Base-by-base conservation (phyloP, 2,329 filamentous ascomycete species). In the Macrophomina tecta region DNA sequence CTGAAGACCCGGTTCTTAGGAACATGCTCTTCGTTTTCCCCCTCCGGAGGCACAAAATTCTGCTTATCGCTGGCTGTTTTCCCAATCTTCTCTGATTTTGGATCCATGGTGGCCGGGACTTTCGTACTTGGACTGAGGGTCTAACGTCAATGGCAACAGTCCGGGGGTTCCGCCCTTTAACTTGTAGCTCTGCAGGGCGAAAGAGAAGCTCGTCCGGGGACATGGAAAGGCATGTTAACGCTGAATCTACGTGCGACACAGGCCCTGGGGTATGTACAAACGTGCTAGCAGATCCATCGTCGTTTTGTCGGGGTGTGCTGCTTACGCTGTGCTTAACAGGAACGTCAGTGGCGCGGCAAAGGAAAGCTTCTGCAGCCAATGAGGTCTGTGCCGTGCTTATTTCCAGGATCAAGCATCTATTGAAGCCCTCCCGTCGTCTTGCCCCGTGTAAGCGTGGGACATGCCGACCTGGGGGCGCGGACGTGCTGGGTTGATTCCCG, bases 291-390 rank as follows among this genome's bases (percentile, higher is more conserved):
- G 3, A n/a, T 36, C 51, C 51, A n/a, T 53, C 12, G 9, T 36
- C 12, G 28, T 28, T 16, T 34, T 8, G 12, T n/a, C 12, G 11
- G 48, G 5, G 16, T 45, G 8, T 36, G 51, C 18, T 53, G 51
- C 42, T 45, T 9, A 12, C 42, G 30, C 5, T 34, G 51, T n/a
- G 51, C 51, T 53, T 53, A 53, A 34, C 51, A 7, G 11, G 28
- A 12, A 53, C 51, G 51, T 53, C 11, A 53, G 51, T 36, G 51
- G 51, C 51, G 51, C 51, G 30, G 23, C 51, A 11, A 16, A 11
- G 3, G 30, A 34, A 36, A 36, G 51, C 51, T 53, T 53, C 51
- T 7, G n/a, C 51, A 30, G 34, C 51, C 51, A 53, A 53, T 53
- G 51, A 34, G 28, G 18, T 36, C 51, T 28, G 36, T 53, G 51